phyloP scores from a whole-genome alignment of 1,139 yeast species.

The Wickerhamiella infanticola region DNA sequence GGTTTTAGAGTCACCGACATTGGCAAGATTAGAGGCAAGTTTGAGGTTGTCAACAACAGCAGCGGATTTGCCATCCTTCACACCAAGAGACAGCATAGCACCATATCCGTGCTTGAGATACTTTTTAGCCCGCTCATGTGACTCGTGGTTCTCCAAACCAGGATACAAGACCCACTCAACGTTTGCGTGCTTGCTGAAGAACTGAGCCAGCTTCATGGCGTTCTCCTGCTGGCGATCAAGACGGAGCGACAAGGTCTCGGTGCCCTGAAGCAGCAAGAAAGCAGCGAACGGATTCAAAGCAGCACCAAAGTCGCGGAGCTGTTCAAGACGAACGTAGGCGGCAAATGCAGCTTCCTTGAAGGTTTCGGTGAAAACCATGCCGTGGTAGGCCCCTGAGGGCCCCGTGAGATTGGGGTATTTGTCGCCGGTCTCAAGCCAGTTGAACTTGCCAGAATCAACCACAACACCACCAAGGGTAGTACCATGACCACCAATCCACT shows the following conservation, averaged over 20 bases:
- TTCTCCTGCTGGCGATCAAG: constrained; percentile 83
- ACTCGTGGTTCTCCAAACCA: constrained; percentile 70
- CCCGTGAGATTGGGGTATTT: constrained; percentile 81
- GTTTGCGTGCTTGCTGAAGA: constrained; percentile 54
- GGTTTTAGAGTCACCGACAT: constrained; percentile 92
- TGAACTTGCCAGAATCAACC: constrained; percentile 82
- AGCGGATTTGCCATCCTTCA: constrained; percentile 52
- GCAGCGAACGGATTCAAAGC: constrained; percentile 77
- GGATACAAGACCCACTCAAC: constrained; percentile 87
- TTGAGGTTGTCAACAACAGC: constrained; percentile 67
- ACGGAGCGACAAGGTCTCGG: constrained; percentile 85
- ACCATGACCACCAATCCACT: constrained; percentile 98
- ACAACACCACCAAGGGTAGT: constrained; percentile 88
- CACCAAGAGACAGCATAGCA: constrained; percentile 80
- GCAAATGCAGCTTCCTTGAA: constrained; percentile 69
- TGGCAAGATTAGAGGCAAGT: constrained; percentile 83
- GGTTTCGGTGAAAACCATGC: constrained; percentile 64
- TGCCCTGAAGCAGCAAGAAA: constrained; percentile 75
- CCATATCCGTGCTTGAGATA: constrained; percentile 70
- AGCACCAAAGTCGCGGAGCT: constrained; percentile 87
- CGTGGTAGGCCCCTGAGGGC: constrained; percentile 91
- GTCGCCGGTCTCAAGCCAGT: constrained; percentile 69
- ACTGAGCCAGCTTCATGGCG: constrained; percentile 67
- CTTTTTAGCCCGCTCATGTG: constrained; percentile 69
- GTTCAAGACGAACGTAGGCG: constrained; percentile 68